Conservation (phyloP, 352 stramenopile genomes). For the Pythium rishiriense region DNA sequence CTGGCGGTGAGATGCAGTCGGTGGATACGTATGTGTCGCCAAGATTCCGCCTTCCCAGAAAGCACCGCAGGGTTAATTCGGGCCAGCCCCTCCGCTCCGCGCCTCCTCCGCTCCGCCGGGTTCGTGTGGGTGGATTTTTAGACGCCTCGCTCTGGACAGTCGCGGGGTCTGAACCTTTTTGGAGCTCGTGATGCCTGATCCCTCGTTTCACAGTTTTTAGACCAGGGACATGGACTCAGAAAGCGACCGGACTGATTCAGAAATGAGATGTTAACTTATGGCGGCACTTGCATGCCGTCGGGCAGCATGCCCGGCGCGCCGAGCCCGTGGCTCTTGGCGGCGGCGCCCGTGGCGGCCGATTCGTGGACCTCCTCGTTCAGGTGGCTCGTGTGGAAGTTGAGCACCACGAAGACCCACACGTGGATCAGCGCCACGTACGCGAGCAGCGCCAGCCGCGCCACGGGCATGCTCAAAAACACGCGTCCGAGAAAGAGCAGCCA, state of each 20-base stretch:
- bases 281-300: slow-evolving; percentile 30
- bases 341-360: slow-evolving; percentile 18
- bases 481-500: slow-evolving; percentile 79
- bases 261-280: slow-evolving; percentile 34
- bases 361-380: slow-evolving; percentile 75
- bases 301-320: slow-evolving; percentile 24
- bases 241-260: slow-evolving; percentile 11
- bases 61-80: slow-evolving; percentile 1
- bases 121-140: background rate
- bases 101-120: background rate
- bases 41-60: background rate
- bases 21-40: background rate
- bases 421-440: slow-evolving; percentile 83
- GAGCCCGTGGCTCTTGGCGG: slow-evolving; percentile 27
- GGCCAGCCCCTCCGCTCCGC: background rate
- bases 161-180: slow-evolving; percentile 12
- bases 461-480: slow-evolving; percentile 71
- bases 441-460: slow-evolving; percentile 72
- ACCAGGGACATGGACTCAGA: slow-evolving; percentile 3
- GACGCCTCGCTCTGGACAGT: background rate
- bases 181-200: background rate
- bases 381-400: slow-evolving; percentile 89
- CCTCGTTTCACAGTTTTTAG: background rate
- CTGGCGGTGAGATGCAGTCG: too few species aligned
- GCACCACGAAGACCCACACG: slow-evolving; percentile 83